Conservation (phyloP, 176 grass and related monocot genomes). For the Luzula sylvatica region DNA sequence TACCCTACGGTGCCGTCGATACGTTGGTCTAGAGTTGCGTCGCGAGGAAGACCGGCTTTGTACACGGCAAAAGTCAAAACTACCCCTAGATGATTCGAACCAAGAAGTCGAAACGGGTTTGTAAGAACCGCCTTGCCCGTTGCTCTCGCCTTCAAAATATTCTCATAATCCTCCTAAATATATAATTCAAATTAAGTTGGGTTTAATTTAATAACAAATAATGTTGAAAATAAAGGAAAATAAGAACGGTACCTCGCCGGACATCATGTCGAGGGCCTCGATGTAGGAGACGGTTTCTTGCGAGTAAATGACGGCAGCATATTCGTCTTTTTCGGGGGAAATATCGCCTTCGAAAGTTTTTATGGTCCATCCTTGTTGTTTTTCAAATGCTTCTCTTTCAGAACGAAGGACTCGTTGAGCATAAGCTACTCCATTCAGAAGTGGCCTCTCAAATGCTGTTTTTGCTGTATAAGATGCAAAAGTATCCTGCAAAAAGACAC, state of each 20-base stretch:
- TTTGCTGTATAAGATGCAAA: conserved; percentile 72
- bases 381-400: conserved; percentile 74
- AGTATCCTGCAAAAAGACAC: conserved; percentile 42
- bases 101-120: conserved; percentile 77
- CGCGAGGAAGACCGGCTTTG: conserved; percentile 39
- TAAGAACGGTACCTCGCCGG: conserved; percentile 47
- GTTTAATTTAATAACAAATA: too few species aligned
- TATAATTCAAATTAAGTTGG: neutral
- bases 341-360: conserved; percentile 47
- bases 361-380: conserved; percentile 80
- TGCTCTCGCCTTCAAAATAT: conserved; percentile 72
- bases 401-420: conserved; percentile 59
- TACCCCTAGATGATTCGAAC: conserved; percentile 87
- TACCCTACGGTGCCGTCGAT: conserved; percentile 85
- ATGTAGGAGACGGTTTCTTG: conserved; percentile 87
- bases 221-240: neutral
- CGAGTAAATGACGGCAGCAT: conserved; percentile 84
- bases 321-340: conserved; percentile 60
- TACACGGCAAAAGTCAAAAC: conserved; percentile 97
- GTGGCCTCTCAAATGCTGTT: conserved; percentile 71
- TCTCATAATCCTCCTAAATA: conserved; percentile 72
- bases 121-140: conserved; percentile 94
- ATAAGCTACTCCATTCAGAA: conserved; percentile 88
- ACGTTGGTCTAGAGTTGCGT: conserved; percentile 66
- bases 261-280: conserved; percentile 89